These are phyloP conservation scores for Diophrys sp. DNA, from an alignment of 73 alveolate genomes.

Conservation along the genomic window DNA sequence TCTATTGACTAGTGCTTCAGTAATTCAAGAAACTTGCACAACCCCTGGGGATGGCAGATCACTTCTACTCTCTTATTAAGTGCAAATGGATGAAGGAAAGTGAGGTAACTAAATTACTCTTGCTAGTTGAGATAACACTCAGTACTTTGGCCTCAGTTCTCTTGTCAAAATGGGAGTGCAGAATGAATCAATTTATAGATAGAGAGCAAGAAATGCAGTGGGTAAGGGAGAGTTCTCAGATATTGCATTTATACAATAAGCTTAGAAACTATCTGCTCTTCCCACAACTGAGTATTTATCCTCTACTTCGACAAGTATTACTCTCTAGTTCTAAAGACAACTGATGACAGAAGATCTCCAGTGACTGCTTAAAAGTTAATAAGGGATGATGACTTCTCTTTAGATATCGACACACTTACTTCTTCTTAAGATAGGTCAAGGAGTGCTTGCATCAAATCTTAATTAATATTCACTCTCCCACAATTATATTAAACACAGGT, in stretches of 20 bases:
- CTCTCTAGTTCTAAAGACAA: conserved; percentile 25
- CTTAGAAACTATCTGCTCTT: conserved; percentile 46
- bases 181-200: conserved; percentile 51
- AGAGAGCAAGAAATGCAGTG: conserved; percentile 43
- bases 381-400: conserved; percentile 70
- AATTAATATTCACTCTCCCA: no score
- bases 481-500: conserved; percentile 40
- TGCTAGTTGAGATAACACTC: conserved; percentile 36
- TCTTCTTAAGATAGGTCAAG: conserved; percentile 24
- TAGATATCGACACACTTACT: no score
- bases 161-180: conserved; percentile 1
- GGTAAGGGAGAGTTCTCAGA: conserved; percentile 54
- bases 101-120: conserved; percentile 44
- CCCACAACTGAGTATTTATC: conserved; percentile 31
- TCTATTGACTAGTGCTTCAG: conserved; percentile 1
- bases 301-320: conserved; percentile 12
- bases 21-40: conserved; percentile 29
- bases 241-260: conserved; percentile 34
- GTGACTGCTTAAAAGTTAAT: conserved; percentile 34
- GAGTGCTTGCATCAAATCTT: no score
- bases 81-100: conserved; percentile 37
- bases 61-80: conserved; percentile 28
- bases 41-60: conserved; percentile 47
- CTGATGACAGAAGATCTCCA: conserved; percentile 63
- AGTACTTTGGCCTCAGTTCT: conserved; percentile 28